Evolutionary conservation across 495 filamentous ascomycete genomes (phyloP), one percentile per base, ranked within the genome.

Genomic region (Aspergillus homomorphus): DNA sequence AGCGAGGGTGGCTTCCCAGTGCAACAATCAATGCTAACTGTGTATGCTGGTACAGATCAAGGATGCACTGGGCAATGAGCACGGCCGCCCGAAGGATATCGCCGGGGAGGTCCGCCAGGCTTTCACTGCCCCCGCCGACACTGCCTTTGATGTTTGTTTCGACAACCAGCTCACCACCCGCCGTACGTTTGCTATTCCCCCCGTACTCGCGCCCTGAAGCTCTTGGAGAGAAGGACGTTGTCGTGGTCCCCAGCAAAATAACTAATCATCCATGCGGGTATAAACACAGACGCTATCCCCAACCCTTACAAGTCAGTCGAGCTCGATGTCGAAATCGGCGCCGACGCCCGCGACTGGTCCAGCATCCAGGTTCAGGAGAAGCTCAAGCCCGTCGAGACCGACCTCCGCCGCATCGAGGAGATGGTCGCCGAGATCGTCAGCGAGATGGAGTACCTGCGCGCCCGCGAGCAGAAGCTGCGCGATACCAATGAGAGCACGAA

Each of bases 401-500:
- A 98, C 69, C 84, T 98, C 69, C 87, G 93, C 59, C 88, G 93
- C 56, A 90, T 98, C 65, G 91, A 93, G 72, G 90, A 95, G 77
- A 81, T 93, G 71, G 87, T 92, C 41, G 74, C 75, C 24, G 90
- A 96, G 67, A 84, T 95, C 62, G 90, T 92, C 30, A 75, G 74
- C 51, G 90, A 95, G 80, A 94, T 93, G 87, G 91, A 95, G 58
- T 98, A 98, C 79, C 85, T 98, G 45, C 82, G 95, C 55, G 69
- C 76, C 8, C 83, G 94, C 64, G 94, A 98, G 81, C 92, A 96
- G 83, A 94, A 89, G 75, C 85, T 98, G 54, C 82, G 94, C 66
- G 94, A 98, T 79, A 98, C 94, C 64, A 98, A 98, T 75, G 94
- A 98, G 85, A 97, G 93, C 80, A 98, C 94, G 54, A 98, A 98